Conservation (phyloP, 2,329 filamentous ascomycete species). For the Didymosphaeria variabile region DNA sequence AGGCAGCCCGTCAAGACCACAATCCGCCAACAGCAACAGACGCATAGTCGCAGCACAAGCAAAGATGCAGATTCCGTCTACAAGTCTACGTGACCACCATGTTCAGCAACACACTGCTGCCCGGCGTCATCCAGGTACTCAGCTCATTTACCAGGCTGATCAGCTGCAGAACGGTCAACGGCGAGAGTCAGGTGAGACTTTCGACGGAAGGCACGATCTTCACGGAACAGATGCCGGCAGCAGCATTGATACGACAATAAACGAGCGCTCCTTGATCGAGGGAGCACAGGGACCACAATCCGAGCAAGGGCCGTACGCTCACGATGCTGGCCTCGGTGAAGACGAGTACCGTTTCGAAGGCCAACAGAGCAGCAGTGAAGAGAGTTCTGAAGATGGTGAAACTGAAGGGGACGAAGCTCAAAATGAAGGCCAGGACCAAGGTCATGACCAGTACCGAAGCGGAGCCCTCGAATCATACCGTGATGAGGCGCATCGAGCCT, state of each 20-base stretch:
- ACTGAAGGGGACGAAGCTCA: slow-evolving; percentile 17
- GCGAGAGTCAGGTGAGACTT: slow-evolving; percentile 25
- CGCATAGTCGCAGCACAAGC: slow-evolving; percentile 31
- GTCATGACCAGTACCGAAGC: not conserved
- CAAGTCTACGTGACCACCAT: slow-evolving; percentile 22
- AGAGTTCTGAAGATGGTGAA: slow-evolving; percentile 20
- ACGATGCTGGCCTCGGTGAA: slow-evolving; percentile 20
- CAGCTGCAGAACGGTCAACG: slow-evolving; percentile 27
- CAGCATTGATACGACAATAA: slow-evolving; percentile 45
- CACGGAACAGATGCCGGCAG: slow-evolving; percentile 52
- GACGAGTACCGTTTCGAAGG: slow-evolving; percentile 9
- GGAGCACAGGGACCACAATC: slow-evolving; percentile 24
- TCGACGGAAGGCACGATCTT: slow-evolving; percentile 27
- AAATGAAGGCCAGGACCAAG: slow-evolving; percentile 9
- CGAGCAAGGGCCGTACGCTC: slow-evolving; percentile 17
- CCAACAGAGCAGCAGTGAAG: slow-evolving; percentile 19
- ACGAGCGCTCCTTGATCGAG: slow-evolving; percentile 31
- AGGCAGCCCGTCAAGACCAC: slow-evolving; percentile 29
- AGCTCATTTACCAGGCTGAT: not conserved
- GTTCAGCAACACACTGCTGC: slow-evolving; percentile 13
- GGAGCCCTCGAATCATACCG: not conserved
- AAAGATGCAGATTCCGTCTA: slow-evolving; percentile 27
- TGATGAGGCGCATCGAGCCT: slow-evolving; percentile 13
- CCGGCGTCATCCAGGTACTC: slow-evolving; percentile 10
- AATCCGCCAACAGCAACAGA: slow-evolving; percentile 25